A percentile compares a stretch with the other conserved stretches of the same genome.
Conservation (phyloP, 495 filamentous ascomycete species). For the Hypoxylon fragiforme region DNA sequence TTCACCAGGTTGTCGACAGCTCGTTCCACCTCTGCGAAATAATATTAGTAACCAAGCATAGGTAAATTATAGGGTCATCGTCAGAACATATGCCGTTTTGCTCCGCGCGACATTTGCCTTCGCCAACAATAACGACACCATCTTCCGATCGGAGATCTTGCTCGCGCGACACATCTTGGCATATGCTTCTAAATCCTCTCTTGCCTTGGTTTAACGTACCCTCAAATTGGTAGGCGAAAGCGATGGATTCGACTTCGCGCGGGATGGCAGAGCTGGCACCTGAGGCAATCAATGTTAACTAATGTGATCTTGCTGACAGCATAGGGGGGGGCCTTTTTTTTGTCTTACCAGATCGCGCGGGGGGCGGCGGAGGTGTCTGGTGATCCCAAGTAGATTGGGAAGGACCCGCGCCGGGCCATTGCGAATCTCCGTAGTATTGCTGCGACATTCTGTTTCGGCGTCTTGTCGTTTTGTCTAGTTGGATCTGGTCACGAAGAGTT, state of each 20-base stretch:
- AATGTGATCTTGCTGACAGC: conserved; percentile 17
- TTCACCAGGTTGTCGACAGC: conserved; percentile 94
- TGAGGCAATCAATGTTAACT: conserved; percentile 49
- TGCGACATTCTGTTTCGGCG: conserved; percentile 31
- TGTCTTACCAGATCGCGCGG: conserved; percentile 76
- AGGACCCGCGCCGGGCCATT: conserved; percentile 68
- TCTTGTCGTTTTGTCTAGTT: not conserved
- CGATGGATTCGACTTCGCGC: conserved; percentile 69
- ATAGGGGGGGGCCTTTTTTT: conserved; percentile 12
- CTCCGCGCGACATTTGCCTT: conserved; percentile 1
- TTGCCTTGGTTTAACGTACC: conserved; percentile 60
- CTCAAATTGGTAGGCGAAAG: conserved; percentile 89
- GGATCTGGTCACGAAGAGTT: not conserved
- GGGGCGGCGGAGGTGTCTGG: conserved; percentile 79
- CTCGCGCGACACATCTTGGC: conserved; percentile 3
- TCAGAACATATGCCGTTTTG: conserved; percentile 5
- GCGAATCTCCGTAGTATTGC: conserved; percentile 82
- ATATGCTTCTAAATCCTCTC: not conserved
- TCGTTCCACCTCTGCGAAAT: conserved; percentile 84
- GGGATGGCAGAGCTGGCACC: conserved; percentile 78
- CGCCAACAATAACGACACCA: not conserved
- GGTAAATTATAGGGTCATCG: not conserved
- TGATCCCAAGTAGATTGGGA: conserved; percentile 71
- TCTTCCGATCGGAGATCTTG: not conserved
- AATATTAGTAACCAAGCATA: conserved; percentile 31